A percentile compares a stretch with the other conserved stretches of the same genome.
These are phyloP conservation scores for Cladosporium phlei DNA, from an alignment of 2,329 filamentous ascomycete genomes.

Conservation along the genomic window DNA sequence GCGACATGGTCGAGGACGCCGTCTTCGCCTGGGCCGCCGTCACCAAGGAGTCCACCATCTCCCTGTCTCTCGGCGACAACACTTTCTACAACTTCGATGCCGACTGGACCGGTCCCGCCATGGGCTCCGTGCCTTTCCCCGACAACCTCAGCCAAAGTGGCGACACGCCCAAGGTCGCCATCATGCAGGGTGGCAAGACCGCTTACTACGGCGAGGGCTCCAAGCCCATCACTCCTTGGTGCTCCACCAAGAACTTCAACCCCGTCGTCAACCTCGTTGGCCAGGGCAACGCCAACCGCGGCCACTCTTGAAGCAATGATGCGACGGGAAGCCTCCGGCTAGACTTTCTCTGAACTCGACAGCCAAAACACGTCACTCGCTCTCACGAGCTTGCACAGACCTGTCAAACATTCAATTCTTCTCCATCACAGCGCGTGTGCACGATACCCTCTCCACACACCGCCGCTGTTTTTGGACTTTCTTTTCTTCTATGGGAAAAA, in stretches of 20 bases:
- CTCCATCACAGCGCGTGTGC: no score
- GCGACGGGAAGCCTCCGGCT: not conserved
- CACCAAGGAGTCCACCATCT: constrained; percentile 28
- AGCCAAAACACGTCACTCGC: not conserved
- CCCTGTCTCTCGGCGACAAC: constrained; percentile 32
- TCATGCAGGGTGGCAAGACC: constrained; percentile 28
- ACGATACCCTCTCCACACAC: no score
- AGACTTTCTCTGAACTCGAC: not conserved
- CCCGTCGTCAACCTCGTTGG: constrained; percentile 33
- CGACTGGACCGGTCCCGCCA: constrained; percentile 27
- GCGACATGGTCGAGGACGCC: constrained; percentile 30
- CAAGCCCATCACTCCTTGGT: constrained; percentile 25
- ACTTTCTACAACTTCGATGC: constrained; percentile 32
- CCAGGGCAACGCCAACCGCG: constrained; percentile 20
- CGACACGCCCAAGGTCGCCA: constrained; percentile 29
- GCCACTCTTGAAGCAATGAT: not conserved
- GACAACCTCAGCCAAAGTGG: constrained; percentile 27
- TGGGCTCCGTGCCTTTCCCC: constrained; percentile 32
- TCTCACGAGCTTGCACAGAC: not conserved
- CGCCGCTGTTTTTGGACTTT: not conserved
- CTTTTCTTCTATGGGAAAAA: constrained; percentile 2
- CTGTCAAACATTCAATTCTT: constrained; percentile 1
- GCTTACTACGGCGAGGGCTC: constrained; percentile 25
- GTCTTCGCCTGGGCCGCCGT: constrained; percentile 37
- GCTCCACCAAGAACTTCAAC: constrained; percentile 34